Conservation (phyloP, 768 basidiomycete genomes). For the Trametes villosa region DNA sequence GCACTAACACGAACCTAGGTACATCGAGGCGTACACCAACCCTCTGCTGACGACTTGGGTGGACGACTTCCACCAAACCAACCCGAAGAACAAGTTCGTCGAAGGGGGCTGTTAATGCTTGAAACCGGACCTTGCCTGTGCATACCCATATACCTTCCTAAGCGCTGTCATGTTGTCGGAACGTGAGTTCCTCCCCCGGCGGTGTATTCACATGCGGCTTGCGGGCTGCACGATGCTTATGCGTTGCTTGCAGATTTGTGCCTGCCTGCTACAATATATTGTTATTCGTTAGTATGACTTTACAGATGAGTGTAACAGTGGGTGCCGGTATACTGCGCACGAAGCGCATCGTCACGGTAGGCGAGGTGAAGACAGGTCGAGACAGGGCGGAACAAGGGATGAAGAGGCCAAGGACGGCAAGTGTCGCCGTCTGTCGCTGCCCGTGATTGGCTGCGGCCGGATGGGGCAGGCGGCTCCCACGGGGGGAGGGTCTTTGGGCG, state of each 20-base stretch:
- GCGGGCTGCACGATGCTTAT: not conserved
- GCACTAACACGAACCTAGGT: slow-evolving; percentile 39
- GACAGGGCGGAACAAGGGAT: not conserved
- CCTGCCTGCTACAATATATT: not conserved
- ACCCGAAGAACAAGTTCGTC: slow-evolving; percentile 57
- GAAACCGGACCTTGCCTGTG: not conserved
- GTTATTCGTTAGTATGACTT: too few relatives aligned
- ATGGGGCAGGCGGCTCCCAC: slow-evolving; percentile 5
- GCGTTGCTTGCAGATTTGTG: not conserved
- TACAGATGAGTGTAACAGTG: too few relatives aligned
- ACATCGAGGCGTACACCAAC: slow-evolving; percentile 73
- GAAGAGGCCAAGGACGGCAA: not conserved
- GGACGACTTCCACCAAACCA: slow-evolving; percentile 47
- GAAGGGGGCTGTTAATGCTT: slow-evolving; percentile 40
- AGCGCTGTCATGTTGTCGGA: not conserved
- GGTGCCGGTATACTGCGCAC: too few relatives aligned
- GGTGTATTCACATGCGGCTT: too few relatives aligned
- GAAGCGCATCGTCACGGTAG: too few relatives aligned
- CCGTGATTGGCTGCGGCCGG: slow-evolving; percentile 2
- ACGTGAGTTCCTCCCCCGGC: slow-evolving; percentile 9
- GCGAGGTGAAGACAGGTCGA: not conserved
- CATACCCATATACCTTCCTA: not conserved
- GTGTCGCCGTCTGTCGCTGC: not conserved
- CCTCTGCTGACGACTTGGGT: slow-evolving; percentile 56
- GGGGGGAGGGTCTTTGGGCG: not conserved